Evolutionary conservation across 78 protist genomes (phyloP).

Genomic region (Dictyostelium capitatum): DNA sequence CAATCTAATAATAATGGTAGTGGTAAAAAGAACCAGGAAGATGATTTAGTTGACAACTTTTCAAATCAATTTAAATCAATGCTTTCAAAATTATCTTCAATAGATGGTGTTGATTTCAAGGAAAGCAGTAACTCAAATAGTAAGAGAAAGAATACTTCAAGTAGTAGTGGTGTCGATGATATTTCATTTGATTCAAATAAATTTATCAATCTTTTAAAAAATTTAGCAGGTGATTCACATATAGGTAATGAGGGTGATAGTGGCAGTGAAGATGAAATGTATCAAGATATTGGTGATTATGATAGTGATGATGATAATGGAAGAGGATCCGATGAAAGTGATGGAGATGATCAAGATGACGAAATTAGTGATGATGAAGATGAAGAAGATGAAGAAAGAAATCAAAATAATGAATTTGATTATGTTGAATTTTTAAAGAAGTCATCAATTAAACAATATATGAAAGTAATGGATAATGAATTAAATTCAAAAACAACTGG

Average conservation of each 20-base stretch:
- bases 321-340: neutral
- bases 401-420: slow-evolving; percentile 2
- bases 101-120: slow-evolving; percentile 54
- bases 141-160: neutral
- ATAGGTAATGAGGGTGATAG: neutral
- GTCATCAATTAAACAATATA: slow-evolving; percentile 1
- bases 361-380: neutral
- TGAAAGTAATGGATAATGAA: slow-evolving; percentile 70
- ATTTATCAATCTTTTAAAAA: slow-evolving; percentile 22
- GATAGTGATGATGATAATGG: neutral
- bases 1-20: neutral
- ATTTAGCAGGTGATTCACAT: neutral
- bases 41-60: neutral
- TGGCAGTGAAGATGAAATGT: neutral
- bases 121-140: neutral
- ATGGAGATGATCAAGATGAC: neutral
- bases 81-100: slow-evolving; percentile 24
- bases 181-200: slow-evolving; percentile 42
- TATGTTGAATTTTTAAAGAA: neutral
- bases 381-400: slow-evolving; percentile 2
- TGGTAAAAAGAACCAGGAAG: neutral
- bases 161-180: neutral
- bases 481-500: slow-evolving; percentile 6
- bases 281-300: slow-evolving; percentile 32
- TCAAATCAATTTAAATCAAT: slow-evolving; percentile 36